Evolutionary conservation across 148 eudicot species (phyloP).

Genomic region (Polygonum aviculare): DNA sequence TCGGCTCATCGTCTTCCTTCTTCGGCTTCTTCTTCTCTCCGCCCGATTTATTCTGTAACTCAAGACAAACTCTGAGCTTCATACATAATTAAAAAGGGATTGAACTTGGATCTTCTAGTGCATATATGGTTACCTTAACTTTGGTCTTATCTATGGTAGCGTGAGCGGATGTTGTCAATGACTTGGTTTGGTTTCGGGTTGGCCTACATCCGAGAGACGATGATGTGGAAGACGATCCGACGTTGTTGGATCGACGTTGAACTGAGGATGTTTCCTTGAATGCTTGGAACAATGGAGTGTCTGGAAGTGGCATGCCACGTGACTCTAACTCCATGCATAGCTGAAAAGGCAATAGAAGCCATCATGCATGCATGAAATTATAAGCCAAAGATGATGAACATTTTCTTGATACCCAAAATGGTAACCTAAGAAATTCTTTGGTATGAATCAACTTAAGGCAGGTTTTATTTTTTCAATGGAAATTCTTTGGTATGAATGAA

Average conservation of each 20-base stretch:
- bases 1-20: background rate
- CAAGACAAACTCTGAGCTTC: background rate
- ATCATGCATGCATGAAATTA: background rate
- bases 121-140: background rate
- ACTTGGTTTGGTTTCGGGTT: slow-evolving; percentile 1
- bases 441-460: background rate
- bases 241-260: slow-evolving; percentile 1
- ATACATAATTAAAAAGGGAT: background rate
- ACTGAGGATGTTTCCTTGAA: background rate
- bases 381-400: background rate
- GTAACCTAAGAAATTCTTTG: background rate
- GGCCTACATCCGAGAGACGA: slow-evolving; percentile 5
- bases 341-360: background rate
- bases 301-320: slow-evolving; percentile 9
- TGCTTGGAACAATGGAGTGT: slow-evolving; percentile 10
- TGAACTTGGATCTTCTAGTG: background rate
- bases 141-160: slow-evolving; percentile 4
- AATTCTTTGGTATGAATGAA: background rate
- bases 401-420: background rate
- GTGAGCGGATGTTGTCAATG: slow-evolving; percentile 4
- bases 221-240: background rate
- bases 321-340: slow-evolving; percentile 7
- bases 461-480: background rate
- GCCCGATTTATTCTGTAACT: background rate
- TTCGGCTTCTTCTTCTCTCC: slow-evolving; percentile 3